Percentiles rank a stretch among this genome's conserved stretches.
phyloP scores from a whole-genome alignment of 768 basidiomycete genomes.

The Mycena floridula region DNA sequence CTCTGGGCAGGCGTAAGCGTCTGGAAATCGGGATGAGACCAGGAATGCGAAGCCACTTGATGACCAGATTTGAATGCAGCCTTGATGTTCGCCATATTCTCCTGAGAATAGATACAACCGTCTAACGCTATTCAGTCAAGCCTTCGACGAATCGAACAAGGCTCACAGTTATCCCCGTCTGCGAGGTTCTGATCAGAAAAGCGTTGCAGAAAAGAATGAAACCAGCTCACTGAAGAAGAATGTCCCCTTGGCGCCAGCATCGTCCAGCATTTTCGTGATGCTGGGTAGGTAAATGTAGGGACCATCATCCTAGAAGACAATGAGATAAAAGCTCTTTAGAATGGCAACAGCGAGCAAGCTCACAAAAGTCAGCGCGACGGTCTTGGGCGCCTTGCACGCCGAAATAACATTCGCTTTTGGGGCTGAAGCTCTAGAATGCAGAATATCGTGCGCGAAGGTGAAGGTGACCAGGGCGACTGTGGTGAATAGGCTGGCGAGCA shows the following conservation, averaged over 20 bases:
- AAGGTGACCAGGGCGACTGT: too few species aligned
- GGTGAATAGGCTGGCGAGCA: too few species aligned
- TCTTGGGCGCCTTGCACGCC: constrained; percentile 25
- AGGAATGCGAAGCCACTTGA: constrained; percentile 40
- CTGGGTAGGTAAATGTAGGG: constrained; percentile 26
- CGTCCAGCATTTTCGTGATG: constrained; percentile 24
- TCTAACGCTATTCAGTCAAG: constrained; percentile 12
- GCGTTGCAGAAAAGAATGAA: not conserved
- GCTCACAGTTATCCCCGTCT: constrained; percentile 35
- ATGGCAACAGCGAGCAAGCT: constrained; percentile 3
- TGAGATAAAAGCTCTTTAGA: constrained; percentile 5
- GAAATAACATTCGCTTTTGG: constrained; percentile 24
- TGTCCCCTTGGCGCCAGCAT: constrained; percentile 31
- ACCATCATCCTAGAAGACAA: constrained; percentile 31
- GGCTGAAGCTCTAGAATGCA: too few species aligned
- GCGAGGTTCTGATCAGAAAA: not conserved
- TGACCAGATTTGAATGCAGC: constrained; percentile 33
- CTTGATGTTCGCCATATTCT: constrained; percentile 21
- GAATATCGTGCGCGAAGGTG: too few species aligned
- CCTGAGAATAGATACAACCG: constrained; percentile 31
- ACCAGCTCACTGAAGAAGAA: constrained; percentile 33
- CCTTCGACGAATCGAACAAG: not conserved
- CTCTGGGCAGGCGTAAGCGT: constrained; percentile 25
- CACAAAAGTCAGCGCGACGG: constrained; percentile 29
- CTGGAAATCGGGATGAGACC: constrained; percentile 31